Base-by-base conservation (phyloP, 2,329 filamentous ascomycete genomes). In the Alternaria solani region DNA sequence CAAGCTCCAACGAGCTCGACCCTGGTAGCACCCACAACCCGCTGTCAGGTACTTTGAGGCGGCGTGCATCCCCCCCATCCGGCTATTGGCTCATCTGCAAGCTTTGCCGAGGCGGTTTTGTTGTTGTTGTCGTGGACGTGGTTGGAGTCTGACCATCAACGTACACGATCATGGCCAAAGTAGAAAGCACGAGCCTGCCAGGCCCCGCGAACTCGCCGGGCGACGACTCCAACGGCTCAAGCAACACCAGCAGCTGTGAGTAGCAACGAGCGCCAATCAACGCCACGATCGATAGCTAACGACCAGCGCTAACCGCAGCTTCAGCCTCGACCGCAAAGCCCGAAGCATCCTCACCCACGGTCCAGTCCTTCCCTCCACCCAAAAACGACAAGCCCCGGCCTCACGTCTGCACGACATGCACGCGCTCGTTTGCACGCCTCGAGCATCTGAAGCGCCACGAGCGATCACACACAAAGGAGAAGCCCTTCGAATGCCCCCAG, bases 381-480 rank as follows among this genome's bases (percentile, higher is more conserved):
- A 99, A 98, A 83, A 97, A 93, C 65, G 95, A 99, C 81, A 99
- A 98, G 83, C 95, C 95, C 57, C 88, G 94, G 66, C 95, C 95
- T 66, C 95, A 99, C 80, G 89, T 96, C 62, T 99, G 95, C 82
- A 88, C 85, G 41, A 98, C 94, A 48, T 99, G 95, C 79, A 88
- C 89, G 73, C 89, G 95, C 67, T 96, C 92, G 32, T 99, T 99
- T 79, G 95, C 95, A 59, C 89, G 95, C 62, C 83, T 99, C 71
- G 95, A 99, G 81, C 95, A 99, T 79, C 83, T 99, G 68, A 99
- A 99, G 83, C 91, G 95, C 62, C 95, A 99, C 80, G 95, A 98
- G 81, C 88, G 95, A 64, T 97, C 93, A n/a, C 94, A 97, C 78
- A 97, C 94, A 44, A 97, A 99, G 79, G 94, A 99, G 82, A 99